These are phyloP conservation scores for Pisolithus sp. DNA, from an alignment of 768 basidiomycete species.

Conservation along the genomic window DNA sequence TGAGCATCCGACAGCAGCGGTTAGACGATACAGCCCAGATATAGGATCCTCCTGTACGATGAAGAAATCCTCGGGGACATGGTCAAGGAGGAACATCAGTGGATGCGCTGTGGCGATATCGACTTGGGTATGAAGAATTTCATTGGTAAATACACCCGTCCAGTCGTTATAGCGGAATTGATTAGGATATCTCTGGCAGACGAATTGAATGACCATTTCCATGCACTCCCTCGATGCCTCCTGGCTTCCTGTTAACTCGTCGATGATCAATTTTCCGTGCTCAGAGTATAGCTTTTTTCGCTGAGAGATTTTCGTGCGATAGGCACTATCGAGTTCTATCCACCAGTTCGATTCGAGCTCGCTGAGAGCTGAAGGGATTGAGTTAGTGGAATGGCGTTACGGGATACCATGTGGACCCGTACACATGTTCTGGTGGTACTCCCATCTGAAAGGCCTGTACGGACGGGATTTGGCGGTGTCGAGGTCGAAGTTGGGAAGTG, in stretches of 20 bases:
- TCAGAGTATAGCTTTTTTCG: conserved; percentile 33
- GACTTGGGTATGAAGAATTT: conserved; percentile 31
- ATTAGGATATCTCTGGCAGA: conserved; percentile 51
- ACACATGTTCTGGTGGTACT: conserved; percentile 54
- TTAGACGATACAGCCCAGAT: conserved; percentile 39
- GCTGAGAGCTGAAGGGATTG: conserved; percentile 31
- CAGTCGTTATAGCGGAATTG: conserved; percentile 37
- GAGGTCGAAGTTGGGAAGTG: conserved; percentile 39
- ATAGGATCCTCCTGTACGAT: conserved; percentile 36
- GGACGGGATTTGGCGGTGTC: conserved; percentile 40
- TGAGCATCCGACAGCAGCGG: conserved; percentile 42
- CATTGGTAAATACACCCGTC: conserved; percentile 36
- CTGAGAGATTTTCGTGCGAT: conserved; percentile 37
- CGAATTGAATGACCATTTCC: conserved; percentile 50
- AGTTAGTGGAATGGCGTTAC: not conserved
- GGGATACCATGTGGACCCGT: conserved; percentile 7
- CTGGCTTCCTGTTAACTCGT: conserved; percentile 44
- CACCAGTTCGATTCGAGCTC: conserved; percentile 48
- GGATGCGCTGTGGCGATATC: conserved; percentile 29
- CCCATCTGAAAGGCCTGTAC: conserved; percentile 52
- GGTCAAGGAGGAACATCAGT: conserved; percentile 39
- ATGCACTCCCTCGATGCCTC: conserved; percentile 45
- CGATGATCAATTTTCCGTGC: conserved; percentile 37
- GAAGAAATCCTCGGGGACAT: conserved; percentile 49
- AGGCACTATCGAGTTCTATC: conserved; percentile 52